A percentile compares a stretch with the other conserved stretches of the same genome.
Conservation (phyloP, 768 basidiomycete genomes). For the Gymnopilus dilepis region DNA sequence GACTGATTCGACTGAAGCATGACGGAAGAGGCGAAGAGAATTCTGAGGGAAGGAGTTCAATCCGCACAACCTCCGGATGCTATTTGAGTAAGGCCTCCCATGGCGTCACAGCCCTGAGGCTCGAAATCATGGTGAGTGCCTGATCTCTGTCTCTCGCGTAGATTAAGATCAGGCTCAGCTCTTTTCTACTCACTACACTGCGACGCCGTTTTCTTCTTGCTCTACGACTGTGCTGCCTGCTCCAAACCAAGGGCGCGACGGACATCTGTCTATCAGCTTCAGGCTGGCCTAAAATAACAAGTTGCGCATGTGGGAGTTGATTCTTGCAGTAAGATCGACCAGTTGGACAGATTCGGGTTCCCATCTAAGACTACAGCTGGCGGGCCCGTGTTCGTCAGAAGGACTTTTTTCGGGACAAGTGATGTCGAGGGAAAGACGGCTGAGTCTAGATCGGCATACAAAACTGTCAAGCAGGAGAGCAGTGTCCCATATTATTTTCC, state of each 20-base stretch:
- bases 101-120: neutral
- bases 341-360: neutral
- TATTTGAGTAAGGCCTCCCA: no score
- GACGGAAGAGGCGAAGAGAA: no score
- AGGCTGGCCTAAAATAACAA: neutral
- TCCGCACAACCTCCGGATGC: no score
- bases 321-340: neutral
- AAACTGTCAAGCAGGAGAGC: neutral
- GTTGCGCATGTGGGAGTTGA: neutral
- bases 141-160: neutral
- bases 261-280: neutral
- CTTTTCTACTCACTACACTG: no score
- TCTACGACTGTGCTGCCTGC: no score
- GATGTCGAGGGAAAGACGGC: neutral
- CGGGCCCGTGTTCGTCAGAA: neutral
- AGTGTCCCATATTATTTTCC: neutral
- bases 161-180: no score
- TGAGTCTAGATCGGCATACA: conserved; percentile 6
- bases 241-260: neutral
- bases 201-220: no score
- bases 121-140: neutral
- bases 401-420: conserved; percentile 1
- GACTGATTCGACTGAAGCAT: no score
- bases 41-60: no score
- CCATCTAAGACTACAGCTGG: neutral